Evolutionary conservation across 768 basidiomycete species (phyloP), one percentile per base, ranked within the genome.

Genomic region (Mycena galopus): DNA sequence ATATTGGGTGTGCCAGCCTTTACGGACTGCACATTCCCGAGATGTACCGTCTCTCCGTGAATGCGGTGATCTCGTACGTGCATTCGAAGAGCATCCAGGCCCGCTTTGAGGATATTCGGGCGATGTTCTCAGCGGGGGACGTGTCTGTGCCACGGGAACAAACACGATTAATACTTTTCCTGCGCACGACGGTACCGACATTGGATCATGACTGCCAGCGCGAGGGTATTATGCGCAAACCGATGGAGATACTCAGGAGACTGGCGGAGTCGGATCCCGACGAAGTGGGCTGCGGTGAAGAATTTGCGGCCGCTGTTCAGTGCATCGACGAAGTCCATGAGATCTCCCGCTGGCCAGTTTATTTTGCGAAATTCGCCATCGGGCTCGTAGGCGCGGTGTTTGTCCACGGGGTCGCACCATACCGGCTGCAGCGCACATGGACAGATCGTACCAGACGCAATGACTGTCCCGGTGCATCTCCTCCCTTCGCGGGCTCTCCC

Each of bases 81-180:
- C 27, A 61, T 25, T 29, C 66, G n/a, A 71, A 50, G 32, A 61
- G 50, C 58, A 59, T 66, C 1, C 33, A 44, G 17, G 23, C 25
- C 14, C 27, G 70, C n/a, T 55, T 71, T 50, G 64, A 60, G 23
- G 70, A 71, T 2, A 60, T 71, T 21, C 29, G 23, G 10, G 8
- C 37, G 0, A 30, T 66, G 57, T 25, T 71, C 32, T 39, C 50
- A 2, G 5, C 16, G 2, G 37, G 29, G 1, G 64, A 53, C 23
- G 3, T 60, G 17, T 51, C 70, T 1, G 23, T 27, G 8, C 47
- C 33, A 10, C 57, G 64, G 6, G 70, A 71, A 2, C 32, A 58
- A 19, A 32, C 35, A 23, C 44, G 58, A 2, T 3, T 66, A 17
- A 17, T 55, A 6, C 63, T 25, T 5, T 17, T 33, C 6, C 70